Evolutionary conservation across 2,329 filamentous ascomycete species (phyloP), one percentile per base, ranked within the genome.

Genomic region (Penicillium sp.): DNA sequence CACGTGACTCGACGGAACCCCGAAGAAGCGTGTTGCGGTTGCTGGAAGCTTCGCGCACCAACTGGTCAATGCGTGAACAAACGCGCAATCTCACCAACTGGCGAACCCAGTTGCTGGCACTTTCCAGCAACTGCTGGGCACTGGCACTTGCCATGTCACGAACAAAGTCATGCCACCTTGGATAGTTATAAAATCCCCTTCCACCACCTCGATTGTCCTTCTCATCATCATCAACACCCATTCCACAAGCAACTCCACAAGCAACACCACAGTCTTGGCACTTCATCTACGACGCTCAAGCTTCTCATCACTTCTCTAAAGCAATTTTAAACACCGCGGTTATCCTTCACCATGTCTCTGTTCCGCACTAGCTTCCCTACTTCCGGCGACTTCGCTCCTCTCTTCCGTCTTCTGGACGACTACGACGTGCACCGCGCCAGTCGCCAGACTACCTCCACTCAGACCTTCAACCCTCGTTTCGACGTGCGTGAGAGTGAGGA

Each of bases 381-480:
- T 38, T 36, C 50, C 34, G 62, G 66, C 46, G 73, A 74, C 53
- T 68, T 74, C 55, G 55, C 63, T 25, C 66, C 73, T 47, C 67
- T 75, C 46, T 73, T 75, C 63, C 70, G 68, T 39, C 69, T 75
- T n/a, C 61, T 75, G 44, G 71, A 74, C 53, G 70, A 73, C 61
- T 69, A 68, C 50, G 63, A 70, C 52, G 47, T 54, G 58, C 66
- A 71, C 62, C 63, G 67, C 50, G 51, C 62, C 39, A 48, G 39
- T 51, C 47, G 53, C 41, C 52, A 55, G 33, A 12, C 48, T 38
- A 35, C 44, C 29, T 52, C 54, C 29, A 53, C 54, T 46, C 67
- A 51, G 50, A 54, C 62, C 7, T 73, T 75, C 59, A 62, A 65
- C 11, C 74, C 74, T 41, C 63, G 64, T 45, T 77, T 77, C 51